These are phyloP conservation scores for Penicillium simplicissimum DNA, from an alignment of 495 filamentous ascomycete species.

Conservation along the genomic window DNA sequence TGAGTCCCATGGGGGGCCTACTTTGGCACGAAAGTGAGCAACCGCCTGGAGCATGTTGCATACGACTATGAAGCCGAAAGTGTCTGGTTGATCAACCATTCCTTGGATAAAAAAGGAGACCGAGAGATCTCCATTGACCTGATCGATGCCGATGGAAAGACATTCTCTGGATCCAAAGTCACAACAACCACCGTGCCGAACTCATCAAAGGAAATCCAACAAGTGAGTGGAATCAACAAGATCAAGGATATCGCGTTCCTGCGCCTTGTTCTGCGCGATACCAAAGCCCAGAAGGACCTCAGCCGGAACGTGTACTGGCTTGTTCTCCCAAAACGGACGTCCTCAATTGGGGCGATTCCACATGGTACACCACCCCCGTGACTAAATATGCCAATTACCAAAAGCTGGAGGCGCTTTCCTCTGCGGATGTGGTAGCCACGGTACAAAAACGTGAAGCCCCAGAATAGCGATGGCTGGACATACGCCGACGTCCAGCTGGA, in stretches of 20 bases:
- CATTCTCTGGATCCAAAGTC: constrained; percentile 31
- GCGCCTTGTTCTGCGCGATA: constrained; percentile 45
- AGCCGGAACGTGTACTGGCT: constrained; percentile 69
- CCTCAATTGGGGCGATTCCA: constrained; percentile 56
- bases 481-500: constrained; percentile 42
- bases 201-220: constrained; percentile 28
- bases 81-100: constrained; percentile 60
- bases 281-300: constrained; percentile 23
- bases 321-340: constrained; percentile 45
- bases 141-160: constrained; percentile 48
- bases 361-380: constrained; percentile 61
- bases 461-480: constrained; percentile 5
- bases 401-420: constrained; percentile 41
- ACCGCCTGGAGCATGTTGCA: constrained; percentile 55
- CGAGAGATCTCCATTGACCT: constrained; percentile 49
- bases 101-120: constrained; percentile 40
- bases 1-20: constrained; percentile 58
- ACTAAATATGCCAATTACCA: constrained; percentile 54
- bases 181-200: constrained; percentile 22
- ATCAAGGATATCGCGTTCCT: constrained; percentile 54
- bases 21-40: constrained; percentile 58
- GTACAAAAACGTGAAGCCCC: constrained; percentile 6
- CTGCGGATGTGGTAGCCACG: constrained; percentile 37
- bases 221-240: constrained; percentile 30
- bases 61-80: constrained; percentile 51